Evolutionary conservation across 2,329 filamentous ascomycete genomes (phyloP).

Genomic region (Neurospora sp.): DNA sequence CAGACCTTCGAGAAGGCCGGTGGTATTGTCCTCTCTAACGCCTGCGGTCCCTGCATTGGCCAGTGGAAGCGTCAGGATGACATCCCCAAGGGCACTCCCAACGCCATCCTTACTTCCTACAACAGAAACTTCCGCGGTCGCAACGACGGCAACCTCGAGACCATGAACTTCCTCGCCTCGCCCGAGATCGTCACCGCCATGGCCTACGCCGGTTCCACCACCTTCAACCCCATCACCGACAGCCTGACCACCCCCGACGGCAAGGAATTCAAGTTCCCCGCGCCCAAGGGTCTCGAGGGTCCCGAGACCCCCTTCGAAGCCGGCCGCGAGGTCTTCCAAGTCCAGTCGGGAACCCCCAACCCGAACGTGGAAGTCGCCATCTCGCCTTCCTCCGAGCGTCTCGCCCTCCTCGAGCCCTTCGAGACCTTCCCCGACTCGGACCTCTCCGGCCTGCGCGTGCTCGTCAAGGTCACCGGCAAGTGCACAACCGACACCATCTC

Average conservation of each 20-base stretch:
- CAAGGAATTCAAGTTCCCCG: conserved; percentile 72
- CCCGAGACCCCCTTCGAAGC: conserved; percentile 60
- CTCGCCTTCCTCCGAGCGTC: conserved; percentile 76
- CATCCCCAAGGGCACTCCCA: conserved; percentile 72
- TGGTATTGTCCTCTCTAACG: conserved; percentile 85
- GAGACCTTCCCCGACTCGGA: conserved; percentile 69
- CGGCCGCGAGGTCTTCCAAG: conserved; percentile 65
- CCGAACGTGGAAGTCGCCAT: conserved; percentile 64
- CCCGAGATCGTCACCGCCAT: conserved; percentile 96
- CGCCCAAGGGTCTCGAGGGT: conserved; percentile 62
- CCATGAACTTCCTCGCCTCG: conserved; percentile 98
- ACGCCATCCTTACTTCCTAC: conserved; percentile 94
- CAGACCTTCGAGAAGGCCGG: conserved; percentile 79
- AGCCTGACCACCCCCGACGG: conserved; percentile 71
- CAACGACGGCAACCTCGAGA: conserved; percentile 92
- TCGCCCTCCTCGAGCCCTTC: conserved; percentile 88
- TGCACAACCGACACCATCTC: conserved; percentile 99
- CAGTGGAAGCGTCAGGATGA: conserved; percentile 92
- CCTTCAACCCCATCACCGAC: conserved; percentile 94
- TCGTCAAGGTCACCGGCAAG: conserved; percentile 95
- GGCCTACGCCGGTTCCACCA: conserved; percentile 83
- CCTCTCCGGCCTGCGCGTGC: conserved; percentile 67
- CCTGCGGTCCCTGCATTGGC: conserved; percentile 87
- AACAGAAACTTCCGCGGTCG: conserved; percentile 97
- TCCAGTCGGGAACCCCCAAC: conserved; percentile 63